Conservation (phyloP, 768 basidiomycete species). For the Kwoniella pini region DNA sequence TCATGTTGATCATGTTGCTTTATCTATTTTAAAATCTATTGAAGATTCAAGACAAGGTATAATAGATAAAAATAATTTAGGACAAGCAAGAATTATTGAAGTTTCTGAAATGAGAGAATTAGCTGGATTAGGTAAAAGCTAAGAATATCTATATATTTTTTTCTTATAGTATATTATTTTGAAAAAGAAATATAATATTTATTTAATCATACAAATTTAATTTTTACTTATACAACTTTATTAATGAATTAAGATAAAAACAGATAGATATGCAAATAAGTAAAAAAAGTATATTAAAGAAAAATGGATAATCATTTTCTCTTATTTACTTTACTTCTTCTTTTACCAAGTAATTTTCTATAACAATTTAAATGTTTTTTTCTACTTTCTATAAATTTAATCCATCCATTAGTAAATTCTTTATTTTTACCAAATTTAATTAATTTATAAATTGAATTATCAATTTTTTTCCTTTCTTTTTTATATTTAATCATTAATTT, state of each 20-base stretch:
- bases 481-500: neutral
- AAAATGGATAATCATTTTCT: too few relatives aligned
- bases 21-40: constrained; percentile 67
- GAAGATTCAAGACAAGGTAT: constrained; percentile 58
- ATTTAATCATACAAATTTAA: too few relatives aligned
- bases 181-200: too few relatives aligned
- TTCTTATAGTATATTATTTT: too few relatives aligned
- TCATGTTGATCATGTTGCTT: constrained; percentile 92
- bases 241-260: too few relatives aligned
- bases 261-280: too few relatives aligned
- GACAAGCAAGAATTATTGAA: constrained; percentile 56
- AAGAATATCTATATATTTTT: neutral
- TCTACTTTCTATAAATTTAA: neutral
- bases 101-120: constrained; percentile 63
- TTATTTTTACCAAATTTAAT: neutral
- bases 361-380: neutral
- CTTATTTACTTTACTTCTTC: too few relatives aligned
- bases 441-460: constrained; percentile 13
- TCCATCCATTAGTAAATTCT: neutral
- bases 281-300: too few relatives aligned
- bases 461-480: constrained; percentile 10
- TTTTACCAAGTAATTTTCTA: neutral
- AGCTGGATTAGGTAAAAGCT: constrained; percentile 45
- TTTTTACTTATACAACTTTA: too few relatives aligned
- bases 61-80: constrained; percentile 60